phyloP scores from a whole-genome alignment of 202 grass and related monocot genomes.

The Elaeis oleifera region DNA sequence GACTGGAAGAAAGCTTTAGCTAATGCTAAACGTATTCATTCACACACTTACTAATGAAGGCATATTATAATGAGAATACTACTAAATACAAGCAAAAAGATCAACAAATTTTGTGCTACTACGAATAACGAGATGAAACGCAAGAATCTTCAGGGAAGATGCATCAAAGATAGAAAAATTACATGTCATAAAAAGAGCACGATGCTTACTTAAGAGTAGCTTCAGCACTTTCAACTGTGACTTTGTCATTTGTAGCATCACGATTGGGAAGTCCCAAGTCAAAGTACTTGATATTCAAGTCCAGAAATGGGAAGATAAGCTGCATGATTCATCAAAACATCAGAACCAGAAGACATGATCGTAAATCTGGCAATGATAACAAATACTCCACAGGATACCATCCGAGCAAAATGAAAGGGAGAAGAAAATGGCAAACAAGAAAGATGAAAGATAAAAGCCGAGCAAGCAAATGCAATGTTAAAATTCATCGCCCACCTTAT shows the following conservation, averaged over 20 bases:
- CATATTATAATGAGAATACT: too few species aligned
- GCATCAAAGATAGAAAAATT: conserved; percentile 6
- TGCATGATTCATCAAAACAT: conserved; percentile 31
- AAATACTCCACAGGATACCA: not conserved
- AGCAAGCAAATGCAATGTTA: not conserved
- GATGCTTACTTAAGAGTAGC: conserved; percentile 64
- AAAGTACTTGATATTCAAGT: conserved; percentile 77
- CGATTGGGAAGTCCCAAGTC: conserved; percentile 58
- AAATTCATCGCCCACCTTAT: conserved; percentile 38
- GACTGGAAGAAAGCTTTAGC: too few species aligned
- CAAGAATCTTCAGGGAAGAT: not conserved
- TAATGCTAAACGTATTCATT: too few species aligned
- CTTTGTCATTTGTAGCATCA: conserved; percentile 56
- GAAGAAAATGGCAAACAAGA: conserved; percentile 2
- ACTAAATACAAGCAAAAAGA: too few species aligned
- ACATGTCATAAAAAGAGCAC: not conserved
- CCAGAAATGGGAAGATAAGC: conserved; percentile 74
- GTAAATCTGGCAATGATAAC: not conserved
- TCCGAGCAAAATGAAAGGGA: not conserved
- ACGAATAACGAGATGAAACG: too few species aligned
- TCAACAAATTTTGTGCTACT: too few species aligned
- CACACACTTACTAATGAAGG: too few species aligned
- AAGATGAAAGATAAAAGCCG: not conserved
- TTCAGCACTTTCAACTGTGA: conserved; percentile 71
- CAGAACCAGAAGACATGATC: conserved; percentile 3